Evolutionary conservation across 768 basidiomycete genomes (phyloP).

Genomic region (Lentinula edodes): DNA sequence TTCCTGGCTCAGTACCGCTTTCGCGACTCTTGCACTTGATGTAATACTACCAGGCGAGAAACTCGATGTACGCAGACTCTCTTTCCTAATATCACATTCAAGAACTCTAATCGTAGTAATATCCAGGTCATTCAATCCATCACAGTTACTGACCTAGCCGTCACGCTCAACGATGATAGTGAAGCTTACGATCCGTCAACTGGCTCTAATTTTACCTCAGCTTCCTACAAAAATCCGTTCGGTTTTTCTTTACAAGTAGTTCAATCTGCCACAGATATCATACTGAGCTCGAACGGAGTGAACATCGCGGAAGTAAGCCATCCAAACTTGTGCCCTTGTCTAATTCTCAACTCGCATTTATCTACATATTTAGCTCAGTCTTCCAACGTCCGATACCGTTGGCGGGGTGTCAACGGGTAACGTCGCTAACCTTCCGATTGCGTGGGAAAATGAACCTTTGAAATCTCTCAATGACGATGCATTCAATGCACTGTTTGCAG

Average conservation of each 20-base stretch:
- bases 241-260: constrained; percentile 69
- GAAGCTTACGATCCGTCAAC: constrained; percentile 59
- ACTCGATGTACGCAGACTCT: constrained; percentile 32
- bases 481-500: constrained; percentile 54
- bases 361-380: constrained; percentile 36
- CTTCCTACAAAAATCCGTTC: constrained; percentile 68
- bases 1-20: constrained; percentile 63
- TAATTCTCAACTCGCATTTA: not conserved
- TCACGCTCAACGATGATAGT: constrained; percentile 44
- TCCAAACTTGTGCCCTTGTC: not conserved
- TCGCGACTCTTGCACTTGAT: constrained; percentile 56
- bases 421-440: constrained; percentile 50
- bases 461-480: constrained; percentile 47
- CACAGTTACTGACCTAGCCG: constrained; percentile 46
- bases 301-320: constrained; percentile 45
- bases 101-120: not conserved
- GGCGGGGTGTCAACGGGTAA: constrained; percentile 72
- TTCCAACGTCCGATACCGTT: constrained; percentile 41
- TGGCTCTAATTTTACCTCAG: constrained; percentile 49
- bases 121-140: constrained; percentile 59
- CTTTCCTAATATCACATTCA: not conserved
- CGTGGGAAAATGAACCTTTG: constrained; percentile 52
- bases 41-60: constrained; percentile 61
- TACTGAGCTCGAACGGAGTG: constrained; percentile 39
- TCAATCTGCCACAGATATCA: constrained; percentile 48